phyloP scores from a whole-genome alignment of 2,329 filamentous ascomycete genomes.

The Cercospora zeina region DNA sequence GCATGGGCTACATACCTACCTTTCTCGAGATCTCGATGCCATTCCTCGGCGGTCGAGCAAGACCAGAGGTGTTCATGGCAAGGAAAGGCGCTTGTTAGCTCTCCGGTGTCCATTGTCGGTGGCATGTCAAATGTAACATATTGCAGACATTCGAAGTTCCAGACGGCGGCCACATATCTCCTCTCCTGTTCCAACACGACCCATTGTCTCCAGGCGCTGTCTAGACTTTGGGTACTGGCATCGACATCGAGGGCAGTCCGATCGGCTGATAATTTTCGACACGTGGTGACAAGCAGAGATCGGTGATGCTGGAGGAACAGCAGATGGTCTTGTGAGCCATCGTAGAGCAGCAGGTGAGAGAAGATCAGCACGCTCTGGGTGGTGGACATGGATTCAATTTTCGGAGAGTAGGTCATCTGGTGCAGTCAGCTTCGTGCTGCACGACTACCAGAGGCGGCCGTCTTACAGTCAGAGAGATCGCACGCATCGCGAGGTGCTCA shows the following conservation, averaged over 20 bases:
- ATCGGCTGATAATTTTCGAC: slow-evolving; percentile 7
- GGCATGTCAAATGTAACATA: slow-evolving; percentile 19
- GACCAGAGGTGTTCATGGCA: slow-evolving; percentile 13
- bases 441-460: neutral
- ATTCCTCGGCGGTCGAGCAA: slow-evolving; percentile 7
- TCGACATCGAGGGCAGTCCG: slow-evolving; percentile 1
- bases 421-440: neutral
- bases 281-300: slow-evolving; percentile 9
- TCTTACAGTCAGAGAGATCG: slow-evolving; percentile 13
- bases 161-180: slow-evolving; percentile 9
- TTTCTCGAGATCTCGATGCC: slow-evolving; percentile 10
- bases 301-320: slow-evolving; percentile 13
- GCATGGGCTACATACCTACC: neutral
- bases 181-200: slow-evolving; percentile 13
- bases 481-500: slow-evolving; percentile 18
- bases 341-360: slow-evolving; percentile 9
- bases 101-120: slow-evolving; percentile 12
- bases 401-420: slow-evolving; percentile 9
- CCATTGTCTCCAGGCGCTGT: slow-evolving; percentile 13
- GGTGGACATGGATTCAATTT: slow-evolving; percentile 8
- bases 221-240: neutral
- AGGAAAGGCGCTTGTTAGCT: slow-evolving; percentile 11
- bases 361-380: slow-evolving; percentile 13
- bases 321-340: slow-evolving; percentile 8
- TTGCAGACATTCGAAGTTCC: slow-evolving; percentile 15